Evolutionary conservation across 345 rosid species (phyloP).

Genomic region (Psidium friedrichsthalianum): DNA sequence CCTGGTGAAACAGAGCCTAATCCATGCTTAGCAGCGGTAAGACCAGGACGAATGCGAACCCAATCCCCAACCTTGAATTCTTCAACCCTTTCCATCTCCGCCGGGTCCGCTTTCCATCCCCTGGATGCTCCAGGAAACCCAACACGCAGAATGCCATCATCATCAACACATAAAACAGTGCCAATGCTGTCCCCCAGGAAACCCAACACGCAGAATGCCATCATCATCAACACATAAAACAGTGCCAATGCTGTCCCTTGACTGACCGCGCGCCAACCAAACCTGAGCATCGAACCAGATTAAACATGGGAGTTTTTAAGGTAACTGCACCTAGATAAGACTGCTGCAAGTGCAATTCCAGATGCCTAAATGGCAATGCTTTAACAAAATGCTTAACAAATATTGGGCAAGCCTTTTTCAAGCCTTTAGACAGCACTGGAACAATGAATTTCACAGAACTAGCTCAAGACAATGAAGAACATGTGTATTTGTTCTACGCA

Average conservation of each 20-base stretch:
- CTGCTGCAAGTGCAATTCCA: background rate
- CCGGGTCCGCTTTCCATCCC: constrained; percentile 99
- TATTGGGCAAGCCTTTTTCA: background rate
- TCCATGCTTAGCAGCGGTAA: constrained; percentile 88
- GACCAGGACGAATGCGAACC: constrained; percentile 95
- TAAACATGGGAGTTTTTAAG: background rate
- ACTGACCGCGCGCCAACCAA: constrained; percentile 92
- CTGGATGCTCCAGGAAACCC: constrained; percentile 99
- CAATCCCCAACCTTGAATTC: constrained; percentile 99
- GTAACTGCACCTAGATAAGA: background rate
- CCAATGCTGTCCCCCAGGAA: constrained; percentile 95
- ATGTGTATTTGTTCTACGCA: background rate
- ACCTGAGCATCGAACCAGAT: constrained; percentile 38
- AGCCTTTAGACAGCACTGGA: background rate
- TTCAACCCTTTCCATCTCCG: constrained; percentile 98
- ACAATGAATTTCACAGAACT: background rate
- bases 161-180: constrained; percentile 94
- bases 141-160: constrained; percentile 97
- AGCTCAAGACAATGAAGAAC: background rate
- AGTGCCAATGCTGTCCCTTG: constrained; percentile 88
- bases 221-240: constrained; percentile 97
- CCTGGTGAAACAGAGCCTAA: constrained; percentile 92
- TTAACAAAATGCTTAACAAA: background rate
- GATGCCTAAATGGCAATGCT: background rate
- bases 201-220: constrained; percentile 98